phyloP scores from a whole-genome alignment of 257 asterid species.

The Solanum gandarillasii region DNA sequence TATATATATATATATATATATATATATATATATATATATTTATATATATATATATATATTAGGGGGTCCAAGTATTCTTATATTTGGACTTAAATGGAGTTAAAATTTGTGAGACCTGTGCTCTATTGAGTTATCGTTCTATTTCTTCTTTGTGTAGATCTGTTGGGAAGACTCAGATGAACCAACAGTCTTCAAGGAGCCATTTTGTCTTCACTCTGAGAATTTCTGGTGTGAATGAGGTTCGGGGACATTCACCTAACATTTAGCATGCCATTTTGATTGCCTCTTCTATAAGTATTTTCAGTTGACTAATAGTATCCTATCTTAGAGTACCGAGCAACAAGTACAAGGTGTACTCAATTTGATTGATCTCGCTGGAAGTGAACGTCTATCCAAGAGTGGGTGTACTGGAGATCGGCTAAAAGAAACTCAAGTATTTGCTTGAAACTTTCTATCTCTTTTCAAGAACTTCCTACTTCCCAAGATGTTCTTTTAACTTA shows the following conservation, averaged over 20 bases:
- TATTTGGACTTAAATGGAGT: background rate
- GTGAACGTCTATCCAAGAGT: slow-evolving; percentile 94
- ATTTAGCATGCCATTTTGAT: background rate
- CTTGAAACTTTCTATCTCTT: background rate
- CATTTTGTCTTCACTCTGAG: slow-evolving; percentile 84
- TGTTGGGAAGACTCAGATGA: slow-evolving; percentile 90
- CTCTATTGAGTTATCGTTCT: background rate
- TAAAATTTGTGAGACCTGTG: background rate
- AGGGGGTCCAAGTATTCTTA: background rate
- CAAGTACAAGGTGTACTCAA: slow-evolving; percentile 91
- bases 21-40: too few relatives aligned
- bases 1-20: too few relatives aligned
- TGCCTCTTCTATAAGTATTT: background rate
- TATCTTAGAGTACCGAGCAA: slow-evolving; percentile 67
- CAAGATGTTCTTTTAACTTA: background rate
- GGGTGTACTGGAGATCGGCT: slow-evolving; percentile 87
- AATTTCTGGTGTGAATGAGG: slow-evolving; percentile 80
- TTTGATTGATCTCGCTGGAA: slow-evolving; percentile 93
- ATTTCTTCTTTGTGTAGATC: slow-evolving; percentile 38
- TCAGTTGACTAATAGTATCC: background rate
- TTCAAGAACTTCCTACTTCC: background rate
- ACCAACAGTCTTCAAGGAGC: slow-evolving; percentile 89
- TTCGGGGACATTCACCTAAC: slow-evolving; percentile 4
- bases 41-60: background rate
- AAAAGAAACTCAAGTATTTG: slow-evolving; percentile 83